A percentile compares a stretch with the other conserved stretches of the same genome.
Evolutionary conservation across 1,284 basidiomycete species (phyloP).

Genomic region (Athelia psychrophila): DNA sequence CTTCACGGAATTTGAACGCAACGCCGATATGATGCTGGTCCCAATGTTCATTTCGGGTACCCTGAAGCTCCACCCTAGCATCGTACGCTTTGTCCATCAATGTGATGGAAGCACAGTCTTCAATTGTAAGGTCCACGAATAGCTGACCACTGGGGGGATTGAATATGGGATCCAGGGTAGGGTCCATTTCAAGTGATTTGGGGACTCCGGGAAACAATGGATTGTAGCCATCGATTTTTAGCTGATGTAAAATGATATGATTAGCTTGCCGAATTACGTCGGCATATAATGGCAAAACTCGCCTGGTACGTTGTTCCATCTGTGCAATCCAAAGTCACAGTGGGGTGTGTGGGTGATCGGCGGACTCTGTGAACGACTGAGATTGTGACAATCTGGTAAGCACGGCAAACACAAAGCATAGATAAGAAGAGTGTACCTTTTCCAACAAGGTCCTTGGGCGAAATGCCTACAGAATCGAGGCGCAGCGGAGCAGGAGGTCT

Average conservation of each 20-base stretch:
- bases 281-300: too few relatives aligned
- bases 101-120: conserved; percentile 51
- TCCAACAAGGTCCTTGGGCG: conserved; percentile 47
- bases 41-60: conserved; percentile 37
- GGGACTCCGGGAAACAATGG: conserved; percentile 52
- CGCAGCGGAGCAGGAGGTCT: conserved; percentile 32
- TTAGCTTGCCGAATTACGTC: too few relatives aligned
- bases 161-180: conserved; percentile 37
- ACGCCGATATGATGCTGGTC: conserved; percentile 53
- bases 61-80: conserved; percentile 17
- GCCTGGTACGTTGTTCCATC: conserved; percentile 55
- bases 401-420: not conserved
- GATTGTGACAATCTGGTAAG: not conserved
- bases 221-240: conserved; percentile 59
- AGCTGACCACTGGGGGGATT: conserved; percentile 32
- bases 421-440: too few relatives aligned
- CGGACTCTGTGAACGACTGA: conserved; percentile 40
- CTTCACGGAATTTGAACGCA: conserved; percentile 43
- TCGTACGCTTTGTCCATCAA: conserved; percentile 58
- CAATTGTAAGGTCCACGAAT: conserved; percentile 39
- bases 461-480: conserved; percentile 37
- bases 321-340: conserved; percentile 51
- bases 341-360: conserved; percentile 52
- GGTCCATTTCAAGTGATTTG: conserved; percentile 56
- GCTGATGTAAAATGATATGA: too few relatives aligned